A percentile compares a stretch with the other conserved stretches of the same genome.
These are phyloP conservation scores for Teunomyces funiuensis DNA, from an alignment of 805 yeast species.

Conservation along the genomic window DNA sequence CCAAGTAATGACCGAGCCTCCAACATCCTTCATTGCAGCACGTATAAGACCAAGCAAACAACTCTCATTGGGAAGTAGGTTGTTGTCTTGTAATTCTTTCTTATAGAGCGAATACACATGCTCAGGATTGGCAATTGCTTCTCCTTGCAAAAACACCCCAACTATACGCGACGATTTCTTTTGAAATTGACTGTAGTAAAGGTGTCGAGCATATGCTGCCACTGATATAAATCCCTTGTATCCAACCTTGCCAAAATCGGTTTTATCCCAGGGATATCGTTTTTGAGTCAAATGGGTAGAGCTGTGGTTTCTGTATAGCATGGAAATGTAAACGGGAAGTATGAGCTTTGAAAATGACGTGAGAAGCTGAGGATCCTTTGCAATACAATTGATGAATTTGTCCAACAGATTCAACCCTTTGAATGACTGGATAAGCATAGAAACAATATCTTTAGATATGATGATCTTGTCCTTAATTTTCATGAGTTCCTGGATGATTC, in stretches of 20 bases:
- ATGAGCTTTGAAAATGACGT: constrained; percentile 18
- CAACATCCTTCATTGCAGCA: constrained; percentile 39
- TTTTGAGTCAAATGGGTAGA: constrained; percentile 6
- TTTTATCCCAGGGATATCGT: constrained; percentile 16
- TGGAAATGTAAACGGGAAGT: constrained; percentile 29
- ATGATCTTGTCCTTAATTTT: constrained; percentile 18
- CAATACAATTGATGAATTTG: constrained; percentile 16
- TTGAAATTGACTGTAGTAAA: constrained; percentile 19
- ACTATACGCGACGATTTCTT: constrained; percentile 27
- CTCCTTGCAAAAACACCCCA: constrained; percentile 40
- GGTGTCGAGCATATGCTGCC: constrained; percentile 27
- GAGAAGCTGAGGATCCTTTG: constrained; percentile 11
- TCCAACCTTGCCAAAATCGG: neutral
- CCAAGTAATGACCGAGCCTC: constrained; percentile 41
- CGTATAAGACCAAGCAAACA: constrained; percentile 46
- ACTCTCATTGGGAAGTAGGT: constrained; percentile 25
- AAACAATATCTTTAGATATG: constrained; percentile 34
- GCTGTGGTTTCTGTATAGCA: constrained; percentile 19
- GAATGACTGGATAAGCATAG: constrained; percentile 31
- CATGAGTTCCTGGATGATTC: constrained; percentile 26
- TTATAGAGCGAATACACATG: constrained; percentile 29
- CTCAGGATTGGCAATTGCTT: constrained; percentile 28
- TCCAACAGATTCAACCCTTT: constrained; percentile 23
- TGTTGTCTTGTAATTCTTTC: constrained; percentile 19
- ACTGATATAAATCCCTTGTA: constrained; percentile 11